Percentiles rank a stretch among this genome's conserved stretches.
These are phyloP conservation scores for Aquilaria agallochum DNA, from an alignment of 441 rosid species.

Conservation along the genomic window DNA sequence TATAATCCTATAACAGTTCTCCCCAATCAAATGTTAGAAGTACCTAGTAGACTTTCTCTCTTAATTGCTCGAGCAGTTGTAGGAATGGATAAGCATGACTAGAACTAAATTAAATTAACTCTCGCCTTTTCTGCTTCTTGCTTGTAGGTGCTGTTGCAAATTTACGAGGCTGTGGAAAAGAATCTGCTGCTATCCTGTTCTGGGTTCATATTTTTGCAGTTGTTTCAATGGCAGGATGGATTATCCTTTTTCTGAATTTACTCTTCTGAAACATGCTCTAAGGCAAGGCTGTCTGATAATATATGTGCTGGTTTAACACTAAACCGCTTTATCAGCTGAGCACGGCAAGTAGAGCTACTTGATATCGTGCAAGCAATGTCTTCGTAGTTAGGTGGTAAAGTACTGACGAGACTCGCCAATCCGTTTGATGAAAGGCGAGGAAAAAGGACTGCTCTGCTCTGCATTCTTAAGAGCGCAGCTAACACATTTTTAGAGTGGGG, in stretches of 20 bases:
- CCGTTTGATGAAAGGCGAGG: too few species aligned
- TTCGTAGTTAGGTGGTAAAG: too few species aligned
- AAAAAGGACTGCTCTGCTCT: too few species aligned
- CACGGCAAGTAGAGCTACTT: too few species aligned
- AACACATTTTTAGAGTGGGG: too few species aligned
- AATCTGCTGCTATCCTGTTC: slow-evolving; percentile 88
- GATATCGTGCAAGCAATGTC: too few species aligned
- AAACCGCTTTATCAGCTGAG: not conserved
- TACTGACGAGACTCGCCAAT: too few species aligned
- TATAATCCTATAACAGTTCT: too few species aligned
- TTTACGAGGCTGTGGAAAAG: slow-evolving; percentile 94
- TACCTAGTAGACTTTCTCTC: not conserved
- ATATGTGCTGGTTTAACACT: not conserved
- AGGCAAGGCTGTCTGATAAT: not conserved
- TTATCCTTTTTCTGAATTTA: slow-evolving; percentile 72
- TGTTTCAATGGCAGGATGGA: slow-evolving; percentile 93
- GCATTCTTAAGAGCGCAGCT: too few species aligned
- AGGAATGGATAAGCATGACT: too few species aligned
- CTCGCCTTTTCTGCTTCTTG: not conserved
- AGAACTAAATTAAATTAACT: not conserved
- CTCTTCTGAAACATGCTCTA: slow-evolving; percentile 47
- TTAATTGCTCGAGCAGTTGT: too few species aligned
- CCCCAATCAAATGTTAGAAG: too few species aligned
- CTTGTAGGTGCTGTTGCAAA: slow-evolving; percentile 84
- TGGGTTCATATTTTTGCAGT: slow-evolving; percentile 98